A percentile compares a stretch with the other conserved stretches of the same genome.
Conservation (phyloP, 2,329 filamentous ascomycete genomes). For the Diaporthe capsici region DNA sequence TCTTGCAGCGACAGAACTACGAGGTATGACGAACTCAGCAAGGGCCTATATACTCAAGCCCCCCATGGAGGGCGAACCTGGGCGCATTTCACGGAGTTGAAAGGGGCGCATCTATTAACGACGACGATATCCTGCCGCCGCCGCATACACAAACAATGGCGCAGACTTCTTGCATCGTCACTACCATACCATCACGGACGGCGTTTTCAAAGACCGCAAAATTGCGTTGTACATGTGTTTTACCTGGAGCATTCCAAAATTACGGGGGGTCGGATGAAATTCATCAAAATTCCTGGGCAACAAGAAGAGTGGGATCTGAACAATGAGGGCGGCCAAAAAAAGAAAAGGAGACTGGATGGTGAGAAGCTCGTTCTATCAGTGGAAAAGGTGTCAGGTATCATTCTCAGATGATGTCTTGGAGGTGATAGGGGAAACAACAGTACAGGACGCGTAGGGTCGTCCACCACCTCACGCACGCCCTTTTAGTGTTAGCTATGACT, state of each 20-base stretch:
- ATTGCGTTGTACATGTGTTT: not conserved
- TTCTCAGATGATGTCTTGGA: not conserved
- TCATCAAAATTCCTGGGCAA: constrained; percentile 3
- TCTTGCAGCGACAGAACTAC: not conserved
- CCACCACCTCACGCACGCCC: not conserved
- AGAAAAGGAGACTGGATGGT: not conserved
- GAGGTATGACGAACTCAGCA: not conserved
- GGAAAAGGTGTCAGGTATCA: not conserved
- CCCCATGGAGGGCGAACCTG: not conserved
- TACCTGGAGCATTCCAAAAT: constrained; percentile 23
- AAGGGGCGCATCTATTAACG: constrained; percentile 21
- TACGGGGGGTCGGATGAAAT: not conserved
- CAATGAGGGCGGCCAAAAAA: not conserved
- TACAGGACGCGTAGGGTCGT: not conserved
- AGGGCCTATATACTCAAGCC: not conserved
- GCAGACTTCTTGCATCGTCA: constrained; percentile 15
- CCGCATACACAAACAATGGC: constrained; percentile 5
- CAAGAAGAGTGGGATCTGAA: not conserved
- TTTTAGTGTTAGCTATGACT: not conserved
- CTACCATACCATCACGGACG: constrained; percentile 23
- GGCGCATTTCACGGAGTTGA: constrained; percentile 29
- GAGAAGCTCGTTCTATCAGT: not conserved
- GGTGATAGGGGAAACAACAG: not conserved
- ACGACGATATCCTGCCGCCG: constrained; percentile 1
- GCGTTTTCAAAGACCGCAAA: constrained; percentile 23